These are phyloP conservation scores for Chlamydomonas sp. DNA, from an alignment of 139 green algal genomes.

Conservation along the genomic window DNA sequence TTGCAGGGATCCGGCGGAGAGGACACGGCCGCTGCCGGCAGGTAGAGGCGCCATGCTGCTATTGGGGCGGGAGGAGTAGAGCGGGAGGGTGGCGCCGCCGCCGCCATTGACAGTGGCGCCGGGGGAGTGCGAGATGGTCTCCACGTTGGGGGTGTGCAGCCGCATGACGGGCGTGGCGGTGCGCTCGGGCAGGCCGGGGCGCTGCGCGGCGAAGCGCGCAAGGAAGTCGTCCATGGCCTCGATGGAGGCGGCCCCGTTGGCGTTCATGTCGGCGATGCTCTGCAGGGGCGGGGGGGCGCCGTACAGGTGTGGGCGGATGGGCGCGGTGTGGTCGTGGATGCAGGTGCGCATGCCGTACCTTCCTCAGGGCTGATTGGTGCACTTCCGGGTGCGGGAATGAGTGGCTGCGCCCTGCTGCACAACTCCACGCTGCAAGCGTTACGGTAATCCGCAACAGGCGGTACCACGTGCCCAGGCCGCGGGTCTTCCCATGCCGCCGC, in stretches of 20 bases:
- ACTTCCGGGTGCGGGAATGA: background rate
- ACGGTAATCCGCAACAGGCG: background rate
- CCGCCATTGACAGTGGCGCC: background rate
- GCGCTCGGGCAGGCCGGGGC: slow-evolving; percentile 20
- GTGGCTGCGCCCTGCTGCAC: too few species aligned
- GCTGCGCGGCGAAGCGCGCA: slow-evolving; percentile 30
- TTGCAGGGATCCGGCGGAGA: background rate
- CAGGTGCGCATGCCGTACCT: background rate
- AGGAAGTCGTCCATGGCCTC: slow-evolving; percentile 52
- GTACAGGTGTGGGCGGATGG: too few species aligned
- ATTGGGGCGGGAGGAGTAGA: slow-evolving; percentile 22
- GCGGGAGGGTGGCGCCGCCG: background rate
- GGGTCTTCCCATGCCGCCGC: background rate
- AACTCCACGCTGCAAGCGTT: too few species aligned
- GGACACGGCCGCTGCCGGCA: background rate
- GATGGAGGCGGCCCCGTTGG: slow-evolving; percentile 7
- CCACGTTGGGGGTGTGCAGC: slow-evolving; percentile 8
- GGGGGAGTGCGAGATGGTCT: background rate
- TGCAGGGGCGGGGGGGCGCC: background rate
- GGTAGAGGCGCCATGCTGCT: slow-evolving; percentile 14
- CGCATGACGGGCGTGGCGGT: slow-evolving; percentile 35
- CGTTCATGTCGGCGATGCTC: slow-evolving; percentile 31
- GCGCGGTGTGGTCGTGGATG: background rate
- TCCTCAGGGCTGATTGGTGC: background rate
- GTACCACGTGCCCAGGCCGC: background rate